Conservation (phyloP, 345 rosid species). For the Bruguiera parviflora region DNA sequence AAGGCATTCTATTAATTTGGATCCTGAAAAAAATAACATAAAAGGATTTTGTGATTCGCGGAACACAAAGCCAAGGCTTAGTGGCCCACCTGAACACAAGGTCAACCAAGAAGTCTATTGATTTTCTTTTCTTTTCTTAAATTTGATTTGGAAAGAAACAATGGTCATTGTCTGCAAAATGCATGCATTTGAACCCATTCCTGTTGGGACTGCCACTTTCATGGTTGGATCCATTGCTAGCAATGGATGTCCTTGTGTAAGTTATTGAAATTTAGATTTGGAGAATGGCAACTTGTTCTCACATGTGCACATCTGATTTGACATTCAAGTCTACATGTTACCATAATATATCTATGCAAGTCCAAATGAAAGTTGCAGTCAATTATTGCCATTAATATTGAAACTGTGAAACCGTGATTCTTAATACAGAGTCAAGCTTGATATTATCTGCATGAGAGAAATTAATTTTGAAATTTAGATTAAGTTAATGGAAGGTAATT, state of each 20-base stretch:
- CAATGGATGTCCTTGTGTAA: not conserved
- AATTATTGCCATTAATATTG: not conserved
- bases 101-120: slow-evolving; percentile 27
- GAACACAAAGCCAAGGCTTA: slow-evolving; percentile 54
- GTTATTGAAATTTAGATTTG: not conserved
- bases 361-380: not conserved
- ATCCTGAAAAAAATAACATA: slow-evolving; percentile 29
- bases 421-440: not conserved
- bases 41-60: slow-evolving; percentile 40
- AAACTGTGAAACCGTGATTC: not conserved
- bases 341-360: not conserved
- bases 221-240: not conserved
- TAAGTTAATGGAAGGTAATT: no score
- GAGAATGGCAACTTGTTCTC: not conserved
- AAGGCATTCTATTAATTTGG: slow-evolving; percentile 35
- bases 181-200: slow-evolving; percentile 2
- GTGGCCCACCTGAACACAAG: slow-evolving; percentile 83
- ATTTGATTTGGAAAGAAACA: not conserved
- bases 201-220: not conserved
- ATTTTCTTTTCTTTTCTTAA: not conserved
- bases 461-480: no score
- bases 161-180: slow-evolving; percentile 9
- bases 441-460: no score
- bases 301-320: not conserved
- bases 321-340: no score